A percentile compares a stretch with the other conserved stretches of the same genome.
Conservation (phyloP, 108 stramenopile species). For the Poteriospumella lacustris region DNA sequence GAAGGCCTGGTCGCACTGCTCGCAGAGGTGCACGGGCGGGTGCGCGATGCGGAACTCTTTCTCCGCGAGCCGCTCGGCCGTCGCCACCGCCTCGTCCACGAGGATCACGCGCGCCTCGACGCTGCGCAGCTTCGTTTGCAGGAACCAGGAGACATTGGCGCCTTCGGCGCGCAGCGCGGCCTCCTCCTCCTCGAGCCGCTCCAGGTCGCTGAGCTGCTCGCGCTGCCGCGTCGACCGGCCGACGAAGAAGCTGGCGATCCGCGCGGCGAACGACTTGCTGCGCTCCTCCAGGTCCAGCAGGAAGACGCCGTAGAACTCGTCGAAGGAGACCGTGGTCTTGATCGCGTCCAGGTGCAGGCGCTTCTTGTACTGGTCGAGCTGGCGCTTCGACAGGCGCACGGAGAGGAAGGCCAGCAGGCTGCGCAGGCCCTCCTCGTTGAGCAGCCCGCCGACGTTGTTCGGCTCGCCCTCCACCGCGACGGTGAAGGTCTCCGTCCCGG, state of each 20-base stretch:
- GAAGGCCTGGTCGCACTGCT: slow-evolving; percentile 2
- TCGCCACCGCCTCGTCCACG: neutral
- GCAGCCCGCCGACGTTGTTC: too few species aligned
- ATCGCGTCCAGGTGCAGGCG: neutral
- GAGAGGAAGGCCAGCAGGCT: neutral
- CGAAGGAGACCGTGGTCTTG: neutral
- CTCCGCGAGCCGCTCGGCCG: neutral
- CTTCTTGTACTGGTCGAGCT: neutral
- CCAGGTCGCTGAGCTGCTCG: neutral
- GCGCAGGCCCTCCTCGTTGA: neutral
- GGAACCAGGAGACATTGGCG: neutral
- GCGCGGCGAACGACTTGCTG: neutral
- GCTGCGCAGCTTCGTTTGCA: neutral
- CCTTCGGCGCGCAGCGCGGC: neutral
- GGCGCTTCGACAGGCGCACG: neutral
- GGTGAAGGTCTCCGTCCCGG: too few species aligned
- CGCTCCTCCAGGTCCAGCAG: neutral
- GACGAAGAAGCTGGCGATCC: neutral
- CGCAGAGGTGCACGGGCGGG: neutral
- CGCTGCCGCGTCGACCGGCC: neutral
- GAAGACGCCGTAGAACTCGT: neutral
- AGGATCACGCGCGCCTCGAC: neutral
- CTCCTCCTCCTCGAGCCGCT: neutral
- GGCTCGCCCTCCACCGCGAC: too few species aligned
- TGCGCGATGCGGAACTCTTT: slow-evolving; percentile 11